Conservation (phyloP, 306 rosid genomes). For the Dryas octopetala region DNA sequence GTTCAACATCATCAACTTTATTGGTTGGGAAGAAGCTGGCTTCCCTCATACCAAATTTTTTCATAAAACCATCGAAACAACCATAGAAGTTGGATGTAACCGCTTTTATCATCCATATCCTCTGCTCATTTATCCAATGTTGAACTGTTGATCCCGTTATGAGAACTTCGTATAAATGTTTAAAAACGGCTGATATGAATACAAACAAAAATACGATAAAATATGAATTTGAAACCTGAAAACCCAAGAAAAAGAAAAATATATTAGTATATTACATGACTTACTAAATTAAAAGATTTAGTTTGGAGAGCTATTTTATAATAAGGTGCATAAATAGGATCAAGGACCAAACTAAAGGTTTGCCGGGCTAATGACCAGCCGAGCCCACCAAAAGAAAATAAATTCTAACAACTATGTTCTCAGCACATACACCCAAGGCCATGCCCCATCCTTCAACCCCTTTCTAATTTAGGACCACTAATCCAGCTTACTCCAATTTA, state of each 20-base stretch:
- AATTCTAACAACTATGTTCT: too few species aligned
- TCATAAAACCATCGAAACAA: slow-evolving; percentile 52
- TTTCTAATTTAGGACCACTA: too few species aligned
- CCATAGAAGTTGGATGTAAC: slow-evolving; percentile 51
- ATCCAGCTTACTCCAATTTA: too few species aligned
- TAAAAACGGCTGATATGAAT: slow-evolving; percentile 32
- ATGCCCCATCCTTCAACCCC: too few species aligned
- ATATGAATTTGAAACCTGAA: slow-evolving; percentile 51
- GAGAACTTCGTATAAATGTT: slow-evolving; percentile 48
- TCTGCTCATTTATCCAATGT: slow-evolving; percentile 48
- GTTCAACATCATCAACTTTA: slow-evolving; percentile 49
- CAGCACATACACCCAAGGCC: too few species aligned
- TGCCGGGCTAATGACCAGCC: too few species aligned
- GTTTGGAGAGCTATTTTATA: too few species aligned
- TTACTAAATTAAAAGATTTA: too few species aligned
- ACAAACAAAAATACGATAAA: slow-evolving; percentile 41
- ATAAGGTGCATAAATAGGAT: too few species aligned
- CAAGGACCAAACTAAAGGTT: too few species aligned
- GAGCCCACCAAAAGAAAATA: too few species aligned
- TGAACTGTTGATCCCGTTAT: slow-evolving; percentile 42
- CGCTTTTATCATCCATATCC: slow-evolving; percentile 63
- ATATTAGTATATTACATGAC: background rate
- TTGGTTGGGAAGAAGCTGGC: slow-evolving; percentile 61
- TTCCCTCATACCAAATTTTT: slow-evolving; percentile 49
- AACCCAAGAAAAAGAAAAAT: background rate